Conservation (phyloP, 306 rosid species). For the Coriaria nepalensis region DNA sequence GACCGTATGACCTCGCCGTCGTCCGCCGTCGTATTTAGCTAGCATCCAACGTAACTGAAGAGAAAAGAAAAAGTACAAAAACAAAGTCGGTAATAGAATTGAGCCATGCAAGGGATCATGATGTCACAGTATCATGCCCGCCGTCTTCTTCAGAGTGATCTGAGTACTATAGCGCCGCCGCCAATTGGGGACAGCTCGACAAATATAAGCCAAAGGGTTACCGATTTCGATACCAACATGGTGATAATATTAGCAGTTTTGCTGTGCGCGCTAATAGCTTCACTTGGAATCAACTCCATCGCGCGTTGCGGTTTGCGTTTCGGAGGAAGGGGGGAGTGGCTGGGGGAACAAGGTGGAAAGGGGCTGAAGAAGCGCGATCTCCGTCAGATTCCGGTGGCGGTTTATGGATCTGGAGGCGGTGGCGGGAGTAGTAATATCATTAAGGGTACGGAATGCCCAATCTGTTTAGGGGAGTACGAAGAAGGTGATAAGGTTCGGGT, state of each 20-base stretch:
- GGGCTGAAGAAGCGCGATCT: slow-evolving; percentile 50
- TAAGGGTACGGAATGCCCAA: slow-evolving; percentile 67
- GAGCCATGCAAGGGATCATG: too few relatives aligned
- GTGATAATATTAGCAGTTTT: slow-evolving; percentile 66
- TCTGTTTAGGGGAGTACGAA: slow-evolving; percentile 67
- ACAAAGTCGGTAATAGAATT: too few relatives aligned
- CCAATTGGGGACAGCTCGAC: slow-evolving; percentile 23
- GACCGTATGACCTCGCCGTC: too few relatives aligned
- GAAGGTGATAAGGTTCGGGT: slow-evolving; percentile 57
- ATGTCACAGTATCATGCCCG: slow-evolving; percentile 8
- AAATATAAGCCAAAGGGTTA: slow-evolving; percentile 14
- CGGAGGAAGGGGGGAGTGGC: slow-evolving; percentile 26
- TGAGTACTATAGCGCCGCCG: slow-evolving; percentile 16
- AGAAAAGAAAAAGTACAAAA: too few relatives aligned
- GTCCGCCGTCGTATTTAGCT: too few relatives aligned
- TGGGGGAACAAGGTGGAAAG: slow-evolving; percentile 26
- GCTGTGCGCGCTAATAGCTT: slow-evolving; percentile 50
- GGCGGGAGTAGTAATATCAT: slow-evolving; percentile 2
- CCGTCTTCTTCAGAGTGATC: slow-evolving; percentile 21
- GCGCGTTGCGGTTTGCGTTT: slow-evolving; percentile 45
- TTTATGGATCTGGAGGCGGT: slow-evolving; percentile 32
- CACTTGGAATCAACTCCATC: slow-evolving; percentile 62
- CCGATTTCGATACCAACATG: slow-evolving; percentile 72
- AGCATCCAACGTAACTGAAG: too few relatives aligned
- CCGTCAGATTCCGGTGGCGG: slow-evolving; percentile 50